Evolutionary conservation across 352 stramenopile species (phyloP).

Genomic region (Thalassiosira tumida): DNA sequence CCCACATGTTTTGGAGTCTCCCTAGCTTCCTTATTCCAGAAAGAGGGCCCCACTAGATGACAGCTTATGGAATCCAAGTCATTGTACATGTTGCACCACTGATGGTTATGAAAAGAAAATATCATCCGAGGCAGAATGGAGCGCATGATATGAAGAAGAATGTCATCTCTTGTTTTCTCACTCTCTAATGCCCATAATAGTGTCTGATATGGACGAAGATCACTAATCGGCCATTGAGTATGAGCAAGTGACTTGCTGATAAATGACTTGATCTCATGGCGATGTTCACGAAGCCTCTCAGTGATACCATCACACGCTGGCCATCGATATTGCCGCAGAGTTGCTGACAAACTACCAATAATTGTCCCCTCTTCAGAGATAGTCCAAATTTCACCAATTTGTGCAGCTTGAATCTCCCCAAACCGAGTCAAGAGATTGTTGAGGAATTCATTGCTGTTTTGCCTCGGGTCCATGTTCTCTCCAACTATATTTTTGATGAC

Average conservation of each 20-base stretch:
- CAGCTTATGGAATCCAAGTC: conserved; percentile 86
- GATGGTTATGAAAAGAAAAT: conserved; percentile 79
- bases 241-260: conserved; percentile 72
- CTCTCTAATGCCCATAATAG: conserved; percentile 90
- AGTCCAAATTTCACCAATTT: conserved; percentile 88
- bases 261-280: conserved; percentile 74
- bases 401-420: conserved; percentile 84
- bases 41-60: conserved; percentile 75
- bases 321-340: conserved; percentile 57
- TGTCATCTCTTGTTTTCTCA: conserved; percentile 61
- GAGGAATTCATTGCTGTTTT: conserved; percentile 74
- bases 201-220: conserved; percentile 91
- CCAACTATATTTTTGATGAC: conserved; percentile 81
- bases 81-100: conserved; percentile 87
- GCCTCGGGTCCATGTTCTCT: conserved; percentile 31
- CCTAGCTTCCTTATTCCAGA: conserved; percentile 81
- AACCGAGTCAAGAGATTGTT: conserved; percentile 77
- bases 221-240: conserved; percentile 82
- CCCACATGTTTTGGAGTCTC: conserved; percentile 43
- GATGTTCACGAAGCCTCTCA: conserved; percentile 50
- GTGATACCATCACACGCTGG: conserved; percentile 30
- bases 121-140: conserved; percentile 86
- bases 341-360: conserved; percentile 72
- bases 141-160: conserved; percentile 73
- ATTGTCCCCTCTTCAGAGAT: conserved; percentile 80